A percentile compares a stretch with the other conserved stretches of the same genome.
Conservation (phyloP, 169 alveolate genomes). For the Eimeria sp. region DNA sequence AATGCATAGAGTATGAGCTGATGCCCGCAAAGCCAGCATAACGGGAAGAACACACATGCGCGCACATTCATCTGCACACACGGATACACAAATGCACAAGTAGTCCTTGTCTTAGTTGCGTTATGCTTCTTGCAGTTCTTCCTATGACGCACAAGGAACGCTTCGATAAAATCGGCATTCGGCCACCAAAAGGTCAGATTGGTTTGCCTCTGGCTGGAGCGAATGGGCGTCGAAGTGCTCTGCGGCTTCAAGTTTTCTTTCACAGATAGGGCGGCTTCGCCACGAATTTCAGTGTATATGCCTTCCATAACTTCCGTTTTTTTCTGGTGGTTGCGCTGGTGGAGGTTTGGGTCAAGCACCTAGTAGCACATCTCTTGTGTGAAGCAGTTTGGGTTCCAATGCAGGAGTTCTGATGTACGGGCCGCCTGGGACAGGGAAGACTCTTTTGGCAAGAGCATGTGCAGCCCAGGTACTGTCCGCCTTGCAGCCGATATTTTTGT, state of each 20-base stretch:
- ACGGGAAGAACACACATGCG: neutral
- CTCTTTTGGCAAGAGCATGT: slow-evolving; percentile 96
- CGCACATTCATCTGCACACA: neutral
- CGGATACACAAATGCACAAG: neutral
- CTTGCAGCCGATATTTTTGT: neutral
- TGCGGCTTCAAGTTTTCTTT: neutral
- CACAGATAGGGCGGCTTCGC: neutral
- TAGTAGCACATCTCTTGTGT: neutral
- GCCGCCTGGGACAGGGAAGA: slow-evolving; percentile 99
- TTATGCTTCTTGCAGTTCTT: slow-evolving; percentile 91
- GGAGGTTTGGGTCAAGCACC: neutral
- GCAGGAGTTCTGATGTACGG: slow-evolving; percentile 99
- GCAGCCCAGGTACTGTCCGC: slow-evolving; percentile 92
- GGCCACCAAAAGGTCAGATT: slow-evolving; percentile 98
- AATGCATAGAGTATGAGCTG: neutral
- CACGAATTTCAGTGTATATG: neutral
- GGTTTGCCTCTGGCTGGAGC: neutral
- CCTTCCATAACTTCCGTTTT: too few relatives aligned
- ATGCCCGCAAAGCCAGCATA: neutral
- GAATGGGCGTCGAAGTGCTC: neutral
- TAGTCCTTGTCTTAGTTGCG: neutral
- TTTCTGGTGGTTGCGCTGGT: neutral
- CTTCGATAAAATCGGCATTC: slow-evolving; percentile 99
- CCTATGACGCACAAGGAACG: slow-evolving; percentile 99
- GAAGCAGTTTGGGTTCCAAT: neutral